Evolutionary conservation across 257 asterid genomes (phyloP).

Genomic region (Plectranthus barbatus): DNA sequence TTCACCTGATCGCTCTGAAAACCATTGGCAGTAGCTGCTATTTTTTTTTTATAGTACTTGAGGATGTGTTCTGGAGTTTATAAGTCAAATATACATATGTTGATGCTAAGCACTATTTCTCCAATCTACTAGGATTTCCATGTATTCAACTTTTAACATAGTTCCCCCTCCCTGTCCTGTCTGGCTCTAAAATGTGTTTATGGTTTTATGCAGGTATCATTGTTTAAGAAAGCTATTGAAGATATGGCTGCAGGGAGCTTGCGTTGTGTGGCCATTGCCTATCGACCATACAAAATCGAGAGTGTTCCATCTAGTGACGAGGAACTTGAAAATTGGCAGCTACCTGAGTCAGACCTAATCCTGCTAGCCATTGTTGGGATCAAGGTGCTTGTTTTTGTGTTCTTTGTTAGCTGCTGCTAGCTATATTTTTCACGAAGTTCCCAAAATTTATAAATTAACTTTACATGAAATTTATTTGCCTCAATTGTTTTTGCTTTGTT

Average conservation of each 20-base stretch:
- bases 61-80: background rate
- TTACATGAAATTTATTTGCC: background rate
- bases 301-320: constrained; percentile 62
- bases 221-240: constrained; percentile 53
- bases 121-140: background rate
- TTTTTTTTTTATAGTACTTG: background rate
- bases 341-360: constrained; percentile 77
- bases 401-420: background rate
- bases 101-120: background rate
- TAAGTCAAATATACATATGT: background rate
- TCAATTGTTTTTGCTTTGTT: background rate
- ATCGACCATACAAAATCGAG: constrained; percentile 33
- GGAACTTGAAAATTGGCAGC: constrained; percentile 64
- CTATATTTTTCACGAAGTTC: background rate
- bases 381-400: constrained; percentile 44
- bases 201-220: constrained; percentile 36
- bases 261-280: constrained; percentile 95
- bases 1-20: background rate
- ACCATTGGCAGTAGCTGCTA: background rate
- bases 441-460: too few relatives aligned
- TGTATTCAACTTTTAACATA: background rate
- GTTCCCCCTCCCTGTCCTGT: background rate
- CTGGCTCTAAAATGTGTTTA: constrained; percentile 3
- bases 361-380: constrained; percentile 90
- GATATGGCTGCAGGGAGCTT: constrained; percentile 82